Conservation (phyloP, 345 rosid genomes). For the Euphorbia lathyris region DNA sequence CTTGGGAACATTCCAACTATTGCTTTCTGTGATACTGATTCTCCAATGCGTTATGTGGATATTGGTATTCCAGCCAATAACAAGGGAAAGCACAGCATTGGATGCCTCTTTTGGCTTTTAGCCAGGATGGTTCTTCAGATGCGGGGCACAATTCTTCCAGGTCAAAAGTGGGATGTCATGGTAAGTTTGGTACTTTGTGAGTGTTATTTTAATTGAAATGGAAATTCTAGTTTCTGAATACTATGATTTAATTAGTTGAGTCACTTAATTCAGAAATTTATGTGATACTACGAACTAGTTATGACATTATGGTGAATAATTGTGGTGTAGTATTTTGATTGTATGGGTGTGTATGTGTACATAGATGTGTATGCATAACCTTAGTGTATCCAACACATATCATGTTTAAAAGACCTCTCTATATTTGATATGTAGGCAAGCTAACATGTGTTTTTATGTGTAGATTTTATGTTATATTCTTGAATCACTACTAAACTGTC, state of each 20-base stretch:
- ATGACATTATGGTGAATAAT: too few relatives aligned
- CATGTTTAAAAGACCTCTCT: not conserved
- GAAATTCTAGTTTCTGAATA: not conserved
- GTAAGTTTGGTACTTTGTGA: conserved; percentile 3
- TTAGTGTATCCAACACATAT: not conserved
- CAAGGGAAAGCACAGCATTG: conserved; percentile 97
- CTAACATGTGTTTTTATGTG: not conserved
- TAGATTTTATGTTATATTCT: not conserved
- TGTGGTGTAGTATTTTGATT: not conserved
- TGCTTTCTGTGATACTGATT: conserved; percentile 95
- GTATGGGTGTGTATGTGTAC: too few relatives aligned
- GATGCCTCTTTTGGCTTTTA: conserved; percentile 90
- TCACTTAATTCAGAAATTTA: too few relatives aligned
- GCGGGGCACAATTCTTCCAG: conserved; percentile 84
- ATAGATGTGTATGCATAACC: not conserved
- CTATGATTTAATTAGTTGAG: too few relatives aligned
- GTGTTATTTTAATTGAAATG: not conserved
- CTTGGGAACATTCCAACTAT: conserved; percentile 94
- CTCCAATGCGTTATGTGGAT: conserved; percentile 89
- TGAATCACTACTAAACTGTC: too few relatives aligned
- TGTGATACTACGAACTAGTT: too few relatives aligned
- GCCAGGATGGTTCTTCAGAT: conserved; percentile 96
- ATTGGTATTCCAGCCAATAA: conserved; percentile 95
- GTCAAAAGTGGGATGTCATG: conserved; percentile 37
- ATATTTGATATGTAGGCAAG: not conserved